These are phyloP conservation scores for Fusarium goolgardi DNA, from an alignment of 2,329 filamentous ascomycete genomes.

Conservation along the genomic window DNA sequence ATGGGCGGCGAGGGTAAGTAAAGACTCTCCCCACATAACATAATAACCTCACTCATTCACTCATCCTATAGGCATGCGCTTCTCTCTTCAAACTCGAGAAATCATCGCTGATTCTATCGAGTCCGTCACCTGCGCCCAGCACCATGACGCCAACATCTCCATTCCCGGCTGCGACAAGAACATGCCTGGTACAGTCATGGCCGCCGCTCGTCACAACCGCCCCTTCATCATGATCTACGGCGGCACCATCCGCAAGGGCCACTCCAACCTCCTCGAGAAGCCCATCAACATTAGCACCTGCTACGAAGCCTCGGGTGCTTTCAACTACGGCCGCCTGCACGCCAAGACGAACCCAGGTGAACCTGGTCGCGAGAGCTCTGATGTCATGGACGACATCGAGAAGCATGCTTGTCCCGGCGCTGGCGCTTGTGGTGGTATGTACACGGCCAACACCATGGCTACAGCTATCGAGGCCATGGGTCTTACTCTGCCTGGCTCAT, in stretches of 20 bases:
- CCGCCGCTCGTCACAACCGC: slow-evolving; percentile 88
- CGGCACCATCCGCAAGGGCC: slow-evolving; percentile 89
- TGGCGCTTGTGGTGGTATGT: slow-evolving; percentile 85
- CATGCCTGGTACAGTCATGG: slow-evolving; percentile 94
- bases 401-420: slow-evolving; percentile 73
- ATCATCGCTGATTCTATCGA: slow-evolving; percentile 96
- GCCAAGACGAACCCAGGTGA: slow-evolving; percentile 72
- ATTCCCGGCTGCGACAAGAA: slow-evolving; percentile 98
- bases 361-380: slow-evolving; percentile 74
- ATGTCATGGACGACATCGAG: slow-evolving; percentile 88
- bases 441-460: slow-evolving; percentile 92
- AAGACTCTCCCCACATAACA: background rate
- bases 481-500: slow-evolving; percentile 84
- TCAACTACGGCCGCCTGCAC: slow-evolving; percentile 80
- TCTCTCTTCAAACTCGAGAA: slow-evolving; percentile 89
- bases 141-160: slow-evolving; percentile 91
- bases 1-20: slow-evolving; percentile 88
- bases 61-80: slow-evolving; percentile 80
- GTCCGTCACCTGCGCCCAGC: slow-evolving; percentile 90
- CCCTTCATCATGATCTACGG: slow-evolving; percentile 97
- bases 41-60: background rate
- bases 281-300: slow-evolving; percentile 89
- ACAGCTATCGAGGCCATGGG: slow-evolving; percentile 91
- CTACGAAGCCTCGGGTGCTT: slow-evolving; percentile 88
- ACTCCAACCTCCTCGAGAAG: slow-evolving; percentile 78